phyloP scores from a whole-genome alignment of 768 basidiomycete species.

The Xanthoconium purpureum region DNA sequence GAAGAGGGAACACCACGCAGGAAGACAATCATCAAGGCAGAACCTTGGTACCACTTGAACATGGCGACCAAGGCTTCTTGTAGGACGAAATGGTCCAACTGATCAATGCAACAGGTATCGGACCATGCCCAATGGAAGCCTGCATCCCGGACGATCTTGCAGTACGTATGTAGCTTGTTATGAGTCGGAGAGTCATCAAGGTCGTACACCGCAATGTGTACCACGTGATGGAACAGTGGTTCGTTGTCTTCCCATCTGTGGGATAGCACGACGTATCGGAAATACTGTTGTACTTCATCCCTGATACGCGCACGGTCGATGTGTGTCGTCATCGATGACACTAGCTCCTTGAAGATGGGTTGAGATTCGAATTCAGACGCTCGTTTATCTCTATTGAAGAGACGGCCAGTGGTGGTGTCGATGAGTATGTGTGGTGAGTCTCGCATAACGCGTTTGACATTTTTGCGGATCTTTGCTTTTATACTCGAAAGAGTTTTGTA shows the following conservation, averaged over 20 bases:
- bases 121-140: neutral
- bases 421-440: neutral
- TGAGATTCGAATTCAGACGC: neutral
- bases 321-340: neutral
- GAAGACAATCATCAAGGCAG: neutral
- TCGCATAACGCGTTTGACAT: neutral
- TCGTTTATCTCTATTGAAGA: neutral
- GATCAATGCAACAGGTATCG: neutral
- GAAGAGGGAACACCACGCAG: neutral
- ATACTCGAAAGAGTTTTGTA: neutral
- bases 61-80: neutral
- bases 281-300: neutral
- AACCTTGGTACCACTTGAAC: neutral
- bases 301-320: neutral
- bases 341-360: neutral
- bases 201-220: neutral
- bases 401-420: neutral
- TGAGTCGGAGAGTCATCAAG: neutral
- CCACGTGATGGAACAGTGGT: neutral
- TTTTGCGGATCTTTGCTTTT: neutral
- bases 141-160: neutral
- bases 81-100: neutral
- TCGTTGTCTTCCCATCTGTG: neutral
- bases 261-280: neutral
- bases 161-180: neutral